These are phyloP conservation scores for Ceratocystis ficicola DNA, from an alignment of 2,329 filamentous ascomycete species.

Conservation along the genomic window DNA sequence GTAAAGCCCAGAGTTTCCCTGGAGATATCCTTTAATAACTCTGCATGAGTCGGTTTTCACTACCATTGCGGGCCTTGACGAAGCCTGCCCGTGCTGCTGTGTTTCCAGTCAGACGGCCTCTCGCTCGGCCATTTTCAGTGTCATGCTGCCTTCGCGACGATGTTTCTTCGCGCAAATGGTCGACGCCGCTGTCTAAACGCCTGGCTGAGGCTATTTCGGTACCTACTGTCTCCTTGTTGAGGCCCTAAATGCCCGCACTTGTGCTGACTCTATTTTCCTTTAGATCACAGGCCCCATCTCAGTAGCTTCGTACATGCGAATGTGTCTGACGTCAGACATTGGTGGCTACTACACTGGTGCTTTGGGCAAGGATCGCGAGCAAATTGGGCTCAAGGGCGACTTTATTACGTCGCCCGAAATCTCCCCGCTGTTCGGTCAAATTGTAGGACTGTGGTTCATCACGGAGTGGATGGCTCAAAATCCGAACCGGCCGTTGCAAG, in stretches of 20 bases:
- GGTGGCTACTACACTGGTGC: constrained; percentile 88
- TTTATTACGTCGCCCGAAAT: constrained; percentile 97
- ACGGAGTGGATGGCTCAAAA: constrained; percentile 95
- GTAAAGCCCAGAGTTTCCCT: neutral
- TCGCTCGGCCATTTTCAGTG: neutral
- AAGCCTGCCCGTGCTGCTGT: neutral
- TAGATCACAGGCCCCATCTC: constrained; percentile 75
- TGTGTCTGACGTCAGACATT: constrained; percentile 83
- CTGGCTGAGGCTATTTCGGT: constrained; percentile 79
- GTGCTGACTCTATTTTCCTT: neutral
- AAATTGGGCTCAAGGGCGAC: constrained; percentile 86
- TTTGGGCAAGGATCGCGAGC: constrained; percentile 57
- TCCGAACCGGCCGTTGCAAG: constrained; percentile 37
- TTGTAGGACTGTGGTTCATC: constrained; percentile 88
- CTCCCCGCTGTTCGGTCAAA: constrained; percentile 89
- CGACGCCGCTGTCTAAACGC: constrained; percentile 79
- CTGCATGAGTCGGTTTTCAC: neutral
- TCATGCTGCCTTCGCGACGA: neutral
- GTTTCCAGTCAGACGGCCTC: neutral
- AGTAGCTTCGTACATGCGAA: constrained; percentile 92
- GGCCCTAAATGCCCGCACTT: neutral
- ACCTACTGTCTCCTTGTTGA: constrained; percentile 25
- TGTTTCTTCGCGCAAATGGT: constrained; percentile 49
- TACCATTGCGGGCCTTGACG: neutral
- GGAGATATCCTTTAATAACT: neutral